Evolutionary conservation across 2,329 filamentous ascomycete species (phyloP), one percentile per base, ranked within the genome.

Genomic region (Neopestalotiopsis sp.): DNA sequence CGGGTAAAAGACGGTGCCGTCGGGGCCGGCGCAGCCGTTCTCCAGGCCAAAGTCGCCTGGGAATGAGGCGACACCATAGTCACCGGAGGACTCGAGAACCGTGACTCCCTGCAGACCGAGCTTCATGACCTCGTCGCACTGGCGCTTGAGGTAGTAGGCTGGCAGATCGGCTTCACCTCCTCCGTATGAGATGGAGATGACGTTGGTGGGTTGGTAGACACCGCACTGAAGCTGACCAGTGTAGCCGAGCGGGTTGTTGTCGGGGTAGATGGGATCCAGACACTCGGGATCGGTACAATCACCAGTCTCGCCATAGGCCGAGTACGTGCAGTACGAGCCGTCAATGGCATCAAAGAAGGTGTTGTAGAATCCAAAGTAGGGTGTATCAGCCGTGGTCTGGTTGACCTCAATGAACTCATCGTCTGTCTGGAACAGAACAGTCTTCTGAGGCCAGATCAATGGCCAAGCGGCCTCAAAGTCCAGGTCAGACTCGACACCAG

Each of bases 121-220:
- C 74, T 88, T 87, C 71, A 87, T 77, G 70, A 84, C 83, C 72
- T 84, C 81, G 65, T 79, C 75, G 73, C 84, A 85, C 73, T 84
- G 82, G 32, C 81, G 78, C 69, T 83, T 77, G 70, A 86, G 83
- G 76, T 90, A 90, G 71, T 75, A 78, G 9, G 81, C 75, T 0
- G 87, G 86, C 40, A 88, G 78, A 30, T 83, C 83, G 14, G 77
- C 76, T 75, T 89, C 87, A 58, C 83, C 80, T 66, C 83, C 83
- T 30, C 85, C 85, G 72, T 88, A 88, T 2, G 83, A 85, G 69
- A 89, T 85, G 30, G 82, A 84, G 68, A 88, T 83, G 6, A 89
- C 87, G 70, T 88, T 87, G 10, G 87, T 86, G 2, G 86, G 85
- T 72, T 84, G 80, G 78, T 76, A 78, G 13, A 74, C 73, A 57